A percentile compares a stretch with the other conserved stretches of the same genome.
Conservation (phyloP, 2,329 filamentous ascomycete genomes). For the Moelleriella libera region DNA sequence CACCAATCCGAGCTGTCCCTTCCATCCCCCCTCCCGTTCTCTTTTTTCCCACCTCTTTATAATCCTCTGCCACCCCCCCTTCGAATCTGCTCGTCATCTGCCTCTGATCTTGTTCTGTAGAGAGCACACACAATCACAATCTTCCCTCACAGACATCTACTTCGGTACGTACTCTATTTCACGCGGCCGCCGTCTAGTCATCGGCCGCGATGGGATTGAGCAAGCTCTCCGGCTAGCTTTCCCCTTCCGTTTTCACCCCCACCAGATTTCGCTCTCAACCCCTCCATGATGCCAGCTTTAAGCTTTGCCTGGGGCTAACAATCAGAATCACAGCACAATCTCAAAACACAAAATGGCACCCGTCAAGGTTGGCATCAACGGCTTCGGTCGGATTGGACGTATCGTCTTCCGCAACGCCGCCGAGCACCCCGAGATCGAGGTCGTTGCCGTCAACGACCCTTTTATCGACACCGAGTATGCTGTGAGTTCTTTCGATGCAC, state of each 20-base stretch:
- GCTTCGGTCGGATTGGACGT: constrained; percentile 98
- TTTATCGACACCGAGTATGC: constrained; percentile 98
- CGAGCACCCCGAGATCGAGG: constrained; percentile 76
- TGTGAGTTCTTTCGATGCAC: constrained; percentile 46
- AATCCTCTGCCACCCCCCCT: constrained; percentile 1
- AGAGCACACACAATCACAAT: no score
- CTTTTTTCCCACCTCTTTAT: not conserved
- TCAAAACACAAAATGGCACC: constrained; percentile 23
- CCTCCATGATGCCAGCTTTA: not conserved
- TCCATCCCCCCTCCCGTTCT: constrained; percentile 1
- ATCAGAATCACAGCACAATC: not conserved
- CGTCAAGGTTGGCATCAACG: constrained; percentile 92
- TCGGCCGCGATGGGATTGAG: no score
- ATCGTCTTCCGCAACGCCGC: constrained; percentile 98
- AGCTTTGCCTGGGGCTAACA: not conserved
- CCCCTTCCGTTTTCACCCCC: not conserved
- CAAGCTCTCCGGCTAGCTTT: no score
- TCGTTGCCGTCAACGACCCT: constrained; percentile 97
- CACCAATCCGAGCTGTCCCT: constrained; percentile 1
- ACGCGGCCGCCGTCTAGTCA: no score
- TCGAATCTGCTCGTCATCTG: constrained; percentile 1
- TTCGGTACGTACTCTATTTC: no score
- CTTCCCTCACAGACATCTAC: no score
- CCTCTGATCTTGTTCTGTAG: not conserved
- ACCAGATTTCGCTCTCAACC: not conserved